Evolutionary conservation across 768 basidiomycete species (phyloP), one percentile per base, ranked within the genome.

Genomic region (Amanita muscaria): DNA sequence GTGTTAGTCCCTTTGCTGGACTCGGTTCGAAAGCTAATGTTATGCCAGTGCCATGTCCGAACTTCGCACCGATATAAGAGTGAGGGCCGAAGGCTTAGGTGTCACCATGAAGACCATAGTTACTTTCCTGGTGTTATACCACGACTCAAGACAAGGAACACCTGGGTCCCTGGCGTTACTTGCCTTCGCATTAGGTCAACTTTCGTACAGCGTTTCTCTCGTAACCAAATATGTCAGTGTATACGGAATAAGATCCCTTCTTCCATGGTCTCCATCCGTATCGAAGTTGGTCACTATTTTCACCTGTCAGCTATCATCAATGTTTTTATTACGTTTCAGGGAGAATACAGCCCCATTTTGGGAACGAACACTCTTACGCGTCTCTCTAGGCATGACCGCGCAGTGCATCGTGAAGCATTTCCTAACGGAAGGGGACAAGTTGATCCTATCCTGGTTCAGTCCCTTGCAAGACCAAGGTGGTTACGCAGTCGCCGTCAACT

Each of bases 381-480:
- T 98, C 5, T 85, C 90, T 0, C 61, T 77, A 40, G 88, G 84
- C 0, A 87, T 98, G 79, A 91, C 90, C 16, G 71, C 71, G 1
- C 96, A 98, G 59, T 90, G 87, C 1, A 51, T 96, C 2, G 71
- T 97, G 50, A 99, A 99, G 60, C 96, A 98, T 60, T 76, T 97
- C 51, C 67, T 99, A 21, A 98, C 94, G 0, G 96, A 98, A 57
- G 91, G 89, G 3, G 96, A 99, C 61, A 90, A 96, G 56, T 66
- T 98, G 34, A 74, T 94, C 9, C 71, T 99, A 14, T 88, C 88
- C 0, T 78, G 76, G 59, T 79, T 89, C 56, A 91, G 90, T 48
- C 80, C 85, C 23, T 64, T 94, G 40, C 69, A 79, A 36, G 85
- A 93, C 58, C 92, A 97, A 62, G 94, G 90, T 3, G 93, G 91